A percentile compares a stretch with the other conserved stretches of the same genome.
These are phyloP conservation scores for Lachancea meyersii DNA, from an alignment of 805 yeast genomes.

Conservation along the genomic window DNA sequence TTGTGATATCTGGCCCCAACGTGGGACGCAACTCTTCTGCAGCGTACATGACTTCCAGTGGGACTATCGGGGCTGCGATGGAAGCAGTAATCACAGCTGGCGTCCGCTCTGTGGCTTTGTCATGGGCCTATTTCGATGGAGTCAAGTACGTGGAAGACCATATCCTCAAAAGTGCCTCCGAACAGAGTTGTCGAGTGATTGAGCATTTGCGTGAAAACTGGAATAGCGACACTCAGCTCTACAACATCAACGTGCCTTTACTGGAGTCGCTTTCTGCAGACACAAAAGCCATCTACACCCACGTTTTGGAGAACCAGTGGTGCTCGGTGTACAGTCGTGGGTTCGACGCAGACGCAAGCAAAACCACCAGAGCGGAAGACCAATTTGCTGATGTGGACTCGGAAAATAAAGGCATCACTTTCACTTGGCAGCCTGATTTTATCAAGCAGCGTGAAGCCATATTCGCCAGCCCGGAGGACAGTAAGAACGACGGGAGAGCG, in stretches of 20 bases:
- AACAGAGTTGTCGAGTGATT: slow-evolving; percentile 58
- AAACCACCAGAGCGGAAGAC: slow-evolving; percentile 33
- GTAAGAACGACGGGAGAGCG: slow-evolving; percentile 63
- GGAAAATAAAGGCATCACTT: slow-evolving; percentile 41
- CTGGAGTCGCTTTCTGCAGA: slow-evolving; percentile 42
- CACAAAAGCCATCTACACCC: slow-evolving; percentile 65
- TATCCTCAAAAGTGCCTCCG: slow-evolving; percentile 58
- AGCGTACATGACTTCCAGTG: slow-evolving; percentile 81
- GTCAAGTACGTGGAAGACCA: slow-evolving; percentile 43
- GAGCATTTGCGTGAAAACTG: slow-evolving; percentile 54
- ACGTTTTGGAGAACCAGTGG: slow-evolving; percentile 82
- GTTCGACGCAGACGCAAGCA: slow-evolving; percentile 5
- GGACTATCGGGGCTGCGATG: slow-evolving; percentile 96
- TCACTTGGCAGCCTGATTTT: slow-evolving; percentile 82
- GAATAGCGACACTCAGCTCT: slow-evolving; percentile 57
- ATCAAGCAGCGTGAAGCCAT: slow-evolving; percentile 39
- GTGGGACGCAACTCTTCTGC: slow-evolving; percentile 91
- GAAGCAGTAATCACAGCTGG: slow-evolving; percentile 74
- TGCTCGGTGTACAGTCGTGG: slow-evolving; percentile 38
- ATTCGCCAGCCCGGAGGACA: slow-evolving; percentile 42
- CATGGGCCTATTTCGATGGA: slow-evolving; percentile 68
- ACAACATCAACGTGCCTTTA: slow-evolving; percentile 80
- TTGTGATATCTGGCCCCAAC: slow-evolving; percentile 92
- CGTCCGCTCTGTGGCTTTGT: slow-evolving; percentile 65
- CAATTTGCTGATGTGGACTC: slow-evolving; percentile 34